Conservation (phyloP, 2,329 filamentous ascomycete genomes). For the Huntiella savannae region DNA sequence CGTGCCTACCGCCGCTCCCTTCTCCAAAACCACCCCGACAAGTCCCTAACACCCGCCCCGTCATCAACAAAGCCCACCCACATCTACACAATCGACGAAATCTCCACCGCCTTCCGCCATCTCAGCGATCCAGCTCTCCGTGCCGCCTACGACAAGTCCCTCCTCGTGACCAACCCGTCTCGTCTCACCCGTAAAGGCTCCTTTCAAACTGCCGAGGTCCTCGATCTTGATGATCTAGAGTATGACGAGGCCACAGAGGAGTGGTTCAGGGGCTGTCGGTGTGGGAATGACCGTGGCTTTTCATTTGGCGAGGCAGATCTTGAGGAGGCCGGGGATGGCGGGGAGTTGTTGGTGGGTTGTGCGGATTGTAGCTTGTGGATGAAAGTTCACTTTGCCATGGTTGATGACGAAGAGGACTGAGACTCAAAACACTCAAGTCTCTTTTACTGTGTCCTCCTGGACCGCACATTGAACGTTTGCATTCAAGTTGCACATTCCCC, state of each 20-base stretch:
- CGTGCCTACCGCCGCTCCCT: constrained; percentile 46
- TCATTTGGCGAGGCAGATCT: constrained; percentile 39
- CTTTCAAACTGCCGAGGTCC: constrained; percentile 40
- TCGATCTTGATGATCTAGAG: constrained; percentile 46
- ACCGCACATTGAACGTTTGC: too few species aligned
- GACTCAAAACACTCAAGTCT: too few species aligned
- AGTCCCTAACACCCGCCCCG: constrained; percentile 15
- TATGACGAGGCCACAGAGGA: constrained; percentile 28
- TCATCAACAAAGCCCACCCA: background rate
- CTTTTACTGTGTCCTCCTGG: too few species aligned
- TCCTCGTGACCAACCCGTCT: constrained; percentile 19
- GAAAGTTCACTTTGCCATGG: constrained; percentile 41
- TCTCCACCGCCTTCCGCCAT: constrained; percentile 37
- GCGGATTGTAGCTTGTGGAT: constrained; percentile 49
- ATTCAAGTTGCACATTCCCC: too few species aligned
- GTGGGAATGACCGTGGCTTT: constrained; percentile 43
- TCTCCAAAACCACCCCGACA: constrained; percentile 48
- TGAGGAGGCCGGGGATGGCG: constrained; percentile 35
- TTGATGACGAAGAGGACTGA: constrained; percentile 18
- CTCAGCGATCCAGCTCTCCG: constrained; percentile 32
- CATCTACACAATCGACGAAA: constrained; percentile 41
- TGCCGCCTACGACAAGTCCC: constrained; percentile 32
- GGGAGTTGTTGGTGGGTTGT: constrained; percentile 45
- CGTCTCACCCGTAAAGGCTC: constrained; percentile 19
- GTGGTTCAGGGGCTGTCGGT: constrained; percentile 43